Percentiles rank a stretch among this genome's conserved stretches.
These are phyloP conservation scores for Saccharomycopsis hybrid DNA, from an alignment of 1,139 yeast genomes.

Conservation along the genomic window DNA sequence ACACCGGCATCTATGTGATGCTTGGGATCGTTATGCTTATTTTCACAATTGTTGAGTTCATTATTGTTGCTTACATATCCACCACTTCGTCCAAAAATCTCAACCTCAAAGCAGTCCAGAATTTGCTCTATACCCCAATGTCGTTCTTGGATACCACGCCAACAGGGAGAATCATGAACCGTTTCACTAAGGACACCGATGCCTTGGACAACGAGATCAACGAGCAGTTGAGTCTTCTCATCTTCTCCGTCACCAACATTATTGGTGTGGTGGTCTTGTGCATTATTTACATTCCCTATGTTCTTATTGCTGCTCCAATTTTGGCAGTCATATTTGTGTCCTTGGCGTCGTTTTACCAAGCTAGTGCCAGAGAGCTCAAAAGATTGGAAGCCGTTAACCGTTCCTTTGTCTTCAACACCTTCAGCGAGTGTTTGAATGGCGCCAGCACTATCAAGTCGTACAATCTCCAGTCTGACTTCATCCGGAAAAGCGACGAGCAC, in stretches of 20 bases:
- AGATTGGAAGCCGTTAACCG: constrained; percentile 58
- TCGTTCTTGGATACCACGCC: constrained; percentile 63
- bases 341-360: constrained; percentile 56
- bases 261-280: constrained; percentile 62
- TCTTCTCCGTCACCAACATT: constrained; percentile 47
- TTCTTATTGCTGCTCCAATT: constrained; percentile 63
- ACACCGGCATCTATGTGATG: background rate
- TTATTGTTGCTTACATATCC: background rate
- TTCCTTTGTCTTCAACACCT: constrained; percentile 55
- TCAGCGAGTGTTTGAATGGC: constrained; percentile 55
- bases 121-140: constrained; percentile 72
- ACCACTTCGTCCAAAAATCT: constrained; percentile 32
- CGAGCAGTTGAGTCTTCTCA: constrained; percentile 47
- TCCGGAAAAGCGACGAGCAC: constrained; percentile 34
- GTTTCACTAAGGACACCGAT: constrained; percentile 81
- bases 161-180: constrained; percentile 60
- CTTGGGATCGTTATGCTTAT: background rate
- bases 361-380: constrained; percentile 56
- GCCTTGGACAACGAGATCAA: constrained; percentile 70
- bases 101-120: constrained; percentile 48
- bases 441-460: constrained; percentile 51
- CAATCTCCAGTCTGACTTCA: constrained; percentile 33
- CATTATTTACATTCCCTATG: constrained; percentile 71
- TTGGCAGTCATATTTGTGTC: constrained; percentile 41
- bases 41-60: background rate